phyloP scores from a whole-genome alignment of 2,329 filamentous ascomycete species.

The Phaeosphaeria sp. region DNA sequence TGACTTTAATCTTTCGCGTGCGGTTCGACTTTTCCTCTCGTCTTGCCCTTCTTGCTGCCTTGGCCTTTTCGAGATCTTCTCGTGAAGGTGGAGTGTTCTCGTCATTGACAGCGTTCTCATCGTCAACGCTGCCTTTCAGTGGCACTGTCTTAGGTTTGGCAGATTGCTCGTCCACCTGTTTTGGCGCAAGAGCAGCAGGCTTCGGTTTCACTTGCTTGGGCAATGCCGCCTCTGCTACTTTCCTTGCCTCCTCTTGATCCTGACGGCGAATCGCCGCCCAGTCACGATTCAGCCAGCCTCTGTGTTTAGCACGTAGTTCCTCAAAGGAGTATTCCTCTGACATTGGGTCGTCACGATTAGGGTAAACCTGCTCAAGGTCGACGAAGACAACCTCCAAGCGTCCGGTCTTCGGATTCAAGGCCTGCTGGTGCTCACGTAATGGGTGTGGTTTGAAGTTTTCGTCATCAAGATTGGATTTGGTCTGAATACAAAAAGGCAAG shows the following conservation, averaged over 20 bases:
- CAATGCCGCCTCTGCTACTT: slow-evolving; percentile 22
- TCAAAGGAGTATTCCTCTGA: slow-evolving; percentile 87
- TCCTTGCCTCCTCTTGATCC: slow-evolving; percentile 36
- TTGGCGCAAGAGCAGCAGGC: slow-evolving; percentile 22
- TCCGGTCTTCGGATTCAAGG: slow-evolving; percentile 81
- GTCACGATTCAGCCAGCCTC: slow-evolving; percentile 69
- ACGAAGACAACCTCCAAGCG: slow-evolving; percentile 88
- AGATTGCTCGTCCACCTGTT: slow-evolving; percentile 21
- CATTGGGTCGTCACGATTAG: slow-evolving; percentile 69
- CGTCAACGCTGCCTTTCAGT: slow-evolving; percentile 44
- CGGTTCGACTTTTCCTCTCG: slow-evolving; percentile 58
- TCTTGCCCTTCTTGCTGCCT: slow-evolving; percentile 52
- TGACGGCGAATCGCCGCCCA: slow-evolving; percentile 53
- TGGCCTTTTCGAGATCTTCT: slow-evolving; percentile 66
- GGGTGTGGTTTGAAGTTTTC: slow-evolving; percentile 60
- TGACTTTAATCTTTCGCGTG: slow-evolving; percentile 71
- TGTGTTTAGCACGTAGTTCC: slow-evolving; percentile 80
- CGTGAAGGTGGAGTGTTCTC: slow-evolving; percentile 55
- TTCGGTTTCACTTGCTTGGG: slow-evolving; percentile 19
- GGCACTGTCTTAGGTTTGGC: slow-evolving; percentile 36
- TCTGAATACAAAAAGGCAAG: slow-evolving; percentile 60
- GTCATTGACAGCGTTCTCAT: slow-evolving; percentile 48
- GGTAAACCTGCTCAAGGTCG: slow-evolving; percentile 84
- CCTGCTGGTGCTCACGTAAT: slow-evolving; percentile 80
- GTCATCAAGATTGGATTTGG: slow-evolving; percentile 47